Base-by-base conservation (phyloP, 2,329 filamentous ascomycete species). In the Stagonosporopsis cucurbitacearum region DNA sequence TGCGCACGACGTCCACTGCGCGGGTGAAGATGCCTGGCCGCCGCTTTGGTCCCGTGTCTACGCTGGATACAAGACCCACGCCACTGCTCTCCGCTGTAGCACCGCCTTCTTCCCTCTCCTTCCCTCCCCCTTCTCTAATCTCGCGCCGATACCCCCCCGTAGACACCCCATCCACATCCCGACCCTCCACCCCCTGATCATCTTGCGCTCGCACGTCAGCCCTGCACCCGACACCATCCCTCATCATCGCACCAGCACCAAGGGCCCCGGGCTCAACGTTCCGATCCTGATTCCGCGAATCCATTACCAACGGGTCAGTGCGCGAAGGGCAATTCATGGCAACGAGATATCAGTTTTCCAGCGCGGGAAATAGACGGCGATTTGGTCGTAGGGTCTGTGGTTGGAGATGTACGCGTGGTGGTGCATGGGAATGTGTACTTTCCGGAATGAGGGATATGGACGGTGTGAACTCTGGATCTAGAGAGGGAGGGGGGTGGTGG, bases 281-380 rank as follows among this genome's bases (percentile, higher is more conserved):
- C 76, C 81, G 86, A 59, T 79, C 88, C 72, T 88, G 86, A 66
- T 88, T 89, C 76, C 81, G 86, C 20, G 80, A 79, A 47, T 83
- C 80, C 44, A 79, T 77, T 45, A 80, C 71, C 26, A 80, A 77
- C 11, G 77, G 76, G 57, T 89, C 86, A 28, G 80, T 84, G 62
- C 84, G 79, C 6, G 86, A 88, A 54, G 86, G 86, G 70, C 86
- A 87, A 67, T 88, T 88, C 86, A 89, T 89, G 54, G 47, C 52
- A 9, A 4, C 32, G 41, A 47, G 25, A 44, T 13, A 19, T 42
- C 36, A n/a, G 36, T 35, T 46, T n/a, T n/a, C n/a, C n/a, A n/a
- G n/a, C n/a, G n/a, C n/a, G n/a, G n/a, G n/a, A n/a, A n/a, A n/a
- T n/a, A n/a, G n/a, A n/a, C n/a, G n/a, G n/a, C n/a, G n/a, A n/a